A percentile compares a stretch with the other conserved stretches of the same genome.
Evolutionary conservation across 495 filamentous ascomycete genomes (phyloP).

Genomic region (Trichoderma orchidacearum): DNA sequence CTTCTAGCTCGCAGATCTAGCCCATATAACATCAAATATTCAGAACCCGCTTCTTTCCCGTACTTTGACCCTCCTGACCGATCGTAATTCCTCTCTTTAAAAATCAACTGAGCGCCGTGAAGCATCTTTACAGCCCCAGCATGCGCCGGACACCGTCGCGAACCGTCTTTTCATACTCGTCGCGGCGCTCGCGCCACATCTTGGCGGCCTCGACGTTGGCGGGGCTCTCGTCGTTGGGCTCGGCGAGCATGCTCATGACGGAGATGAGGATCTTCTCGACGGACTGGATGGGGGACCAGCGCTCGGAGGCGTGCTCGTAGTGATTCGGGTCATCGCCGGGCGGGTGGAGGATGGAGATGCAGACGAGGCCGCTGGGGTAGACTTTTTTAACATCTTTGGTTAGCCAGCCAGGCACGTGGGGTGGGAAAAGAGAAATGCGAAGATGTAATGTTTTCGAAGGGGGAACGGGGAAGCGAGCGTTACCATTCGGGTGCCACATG

Average conservation of each 20-base stretch:
- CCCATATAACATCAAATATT: background rate
- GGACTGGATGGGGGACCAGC: constrained; percentile 92
- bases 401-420: too few species aligned
- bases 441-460: too few species aligned
- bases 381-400: constrained; percentile 41
- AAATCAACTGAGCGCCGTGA: too few species aligned
- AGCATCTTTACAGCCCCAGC: constrained; percentile 30
- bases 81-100: background rate
- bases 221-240: constrained; percentile 96
- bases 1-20: background rate
- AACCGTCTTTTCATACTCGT: constrained; percentile 78
- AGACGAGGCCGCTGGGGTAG: constrained; percentile 81
- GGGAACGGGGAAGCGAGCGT: too few species aligned
- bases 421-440: too few species aligned
- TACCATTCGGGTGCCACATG: constrained; percentile 96
- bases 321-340: constrained; percentile 98
- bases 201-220: constrained; percentile 97
- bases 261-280: constrained; percentile 96
- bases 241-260: constrained; percentile 98
- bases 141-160: constrained; percentile 53
- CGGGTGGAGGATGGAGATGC: constrained; percentile 95
- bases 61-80: too few species aligned
- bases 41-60: background rate
- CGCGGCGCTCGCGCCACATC: constrained; percentile 87
- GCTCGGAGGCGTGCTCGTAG: constrained; percentile 91